Evolutionary conservation across 2,329 filamentous ascomycete genomes (phyloP).

Genomic region (Sporothrix globosa): DNA sequence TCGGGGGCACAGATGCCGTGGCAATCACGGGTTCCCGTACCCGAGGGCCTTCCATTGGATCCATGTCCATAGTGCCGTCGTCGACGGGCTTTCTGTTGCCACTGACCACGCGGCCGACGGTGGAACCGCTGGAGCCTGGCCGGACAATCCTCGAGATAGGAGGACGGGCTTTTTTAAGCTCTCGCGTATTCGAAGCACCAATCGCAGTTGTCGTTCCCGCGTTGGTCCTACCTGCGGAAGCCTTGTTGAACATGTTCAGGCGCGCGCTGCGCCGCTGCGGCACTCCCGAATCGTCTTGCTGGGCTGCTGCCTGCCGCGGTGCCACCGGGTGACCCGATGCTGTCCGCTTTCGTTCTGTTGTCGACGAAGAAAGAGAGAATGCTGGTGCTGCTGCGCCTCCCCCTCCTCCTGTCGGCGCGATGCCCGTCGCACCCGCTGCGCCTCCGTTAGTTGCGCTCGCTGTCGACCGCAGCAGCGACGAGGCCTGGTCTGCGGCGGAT

Average conservation of each 20-base stretch:
- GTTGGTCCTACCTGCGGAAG: constrained; percentile 67
- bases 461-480: constrained; percentile 44
- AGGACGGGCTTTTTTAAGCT: constrained; percentile 82
- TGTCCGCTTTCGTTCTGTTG: constrained; percentile 79
- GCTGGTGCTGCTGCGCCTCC: neutral
- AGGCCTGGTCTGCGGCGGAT: constrained; percentile 48
- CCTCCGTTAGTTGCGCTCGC: constrained; percentile 31
- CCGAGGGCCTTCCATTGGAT: constrained; percentile 61
- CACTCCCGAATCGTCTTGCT: constrained; percentile 63
- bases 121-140: constrained; percentile 66
- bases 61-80: constrained; percentile 68
- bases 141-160: constrained; percentile 69
- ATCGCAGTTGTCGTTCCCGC: constrained; percentile 57
- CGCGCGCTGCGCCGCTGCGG: constrained; percentile 72
- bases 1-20: neutral
- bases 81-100: constrained; percentile 79
- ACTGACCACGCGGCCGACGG: constrained; percentile 83
- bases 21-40: constrained; percentile 31
- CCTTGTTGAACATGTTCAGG: constrained; percentile 69
- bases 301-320: constrained; percentile 54
- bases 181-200: constrained; percentile 65
- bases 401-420: constrained; percentile 35
- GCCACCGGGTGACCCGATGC: constrained; percentile 79
- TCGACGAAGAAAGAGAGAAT: constrained; percentile 46
- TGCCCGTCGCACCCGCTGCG: constrained; percentile 2